Percentiles rank a stretch among this genome's conserved stretches.
Conservation (phyloP, 1,139 yeast genomes). For the Nakaseomyces sp. region DNA sequence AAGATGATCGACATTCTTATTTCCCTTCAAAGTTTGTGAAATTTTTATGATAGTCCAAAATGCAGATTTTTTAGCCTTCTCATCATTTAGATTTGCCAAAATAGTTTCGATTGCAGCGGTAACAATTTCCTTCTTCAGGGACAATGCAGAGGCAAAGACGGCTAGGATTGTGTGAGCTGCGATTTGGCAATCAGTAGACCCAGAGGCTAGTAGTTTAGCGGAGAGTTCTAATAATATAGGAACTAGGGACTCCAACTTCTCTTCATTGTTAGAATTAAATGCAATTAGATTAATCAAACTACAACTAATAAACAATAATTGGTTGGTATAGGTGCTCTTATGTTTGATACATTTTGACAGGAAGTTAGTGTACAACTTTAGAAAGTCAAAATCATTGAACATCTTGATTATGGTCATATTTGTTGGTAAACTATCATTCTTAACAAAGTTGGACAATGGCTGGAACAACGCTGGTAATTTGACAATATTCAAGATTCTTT, state of each 20-base stretch:
- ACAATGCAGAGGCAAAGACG: constrained; percentile 66
- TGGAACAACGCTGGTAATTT: constrained; percentile 68
- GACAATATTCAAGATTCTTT: constrained; percentile 61
- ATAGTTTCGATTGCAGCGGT: constrained; percentile 66
- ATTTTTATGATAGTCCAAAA: constrained; percentile 34
- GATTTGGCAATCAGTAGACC: constrained; percentile 58
- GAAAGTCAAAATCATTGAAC: constrained; percentile 61
- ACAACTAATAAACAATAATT: constrained; percentile 70
- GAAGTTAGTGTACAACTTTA: constrained; percentile 55
- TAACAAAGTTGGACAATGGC: constrained; percentile 64
- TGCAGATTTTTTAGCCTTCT: constrained; percentile 35
- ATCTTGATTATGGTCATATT: constrained; percentile 62
- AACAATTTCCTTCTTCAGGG: constrained; percentile 54
- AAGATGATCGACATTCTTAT: constrained; percentile 34
- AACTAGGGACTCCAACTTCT: constrained; percentile 35
- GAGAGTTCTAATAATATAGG: constrained; percentile 52
- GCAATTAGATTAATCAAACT: constrained; percentile 59
- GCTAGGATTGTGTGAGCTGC: constrained; percentile 77
- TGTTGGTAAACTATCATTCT: constrained; percentile 55
- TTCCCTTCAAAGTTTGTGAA: constrained; percentile 35
- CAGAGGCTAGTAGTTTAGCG: constrained; percentile 44
- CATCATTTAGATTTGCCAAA: constrained; percentile 37
- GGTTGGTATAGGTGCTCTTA: constrained; percentile 54
- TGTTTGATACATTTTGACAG: constrained; percentile 47
- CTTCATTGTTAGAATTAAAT: constrained; percentile 37